phyloP scores from a whole-genome alignment of 129 eudicot species.

The carrot (Daucus carota) region DNA sequence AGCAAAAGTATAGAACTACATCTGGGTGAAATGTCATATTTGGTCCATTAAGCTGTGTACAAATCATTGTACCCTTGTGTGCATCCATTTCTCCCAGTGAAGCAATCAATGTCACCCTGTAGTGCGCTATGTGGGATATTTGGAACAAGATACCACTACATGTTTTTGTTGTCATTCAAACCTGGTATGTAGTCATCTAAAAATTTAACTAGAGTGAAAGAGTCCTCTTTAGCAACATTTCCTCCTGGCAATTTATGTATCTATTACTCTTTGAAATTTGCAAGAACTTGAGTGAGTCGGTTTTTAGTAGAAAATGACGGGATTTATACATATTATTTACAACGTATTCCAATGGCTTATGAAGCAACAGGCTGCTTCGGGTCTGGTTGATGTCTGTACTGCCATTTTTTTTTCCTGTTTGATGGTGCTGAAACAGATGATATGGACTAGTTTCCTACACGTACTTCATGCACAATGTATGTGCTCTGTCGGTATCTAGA shows the following conservation, averaged over 20 bases:
- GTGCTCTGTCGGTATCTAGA: background rate
- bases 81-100: conserved; percentile 58
- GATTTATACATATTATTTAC: conserved; percentile 58
- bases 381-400: conserved; percentile 39
- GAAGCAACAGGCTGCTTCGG: conserved; percentile 57
- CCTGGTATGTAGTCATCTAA: conserved; percentile 71
- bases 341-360: conserved; percentile 77
- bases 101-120: conserved; percentile 56
- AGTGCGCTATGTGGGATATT: conserved; percentile 61
- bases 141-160: conserved; percentile 70
- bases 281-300: conserved; percentile 34
- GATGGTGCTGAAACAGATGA: too few species aligned
- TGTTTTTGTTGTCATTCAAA: conserved; percentile 51
- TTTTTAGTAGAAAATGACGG: conserved; percentile 33
- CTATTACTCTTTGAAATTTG: conserved; percentile 4
- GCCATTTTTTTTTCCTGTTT: too few species aligned
- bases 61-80: conserved; percentile 60
- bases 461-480: background rate
- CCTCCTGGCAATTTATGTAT: conserved; percentile 30
- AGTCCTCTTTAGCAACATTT: conserved; percentile 30
- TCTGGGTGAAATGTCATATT: conserved; percentile 11
- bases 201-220: conserved; percentile 40
- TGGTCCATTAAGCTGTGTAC: conserved; percentile 31
- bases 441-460: background rate
- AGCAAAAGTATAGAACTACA: background rate